Conservation (phyloP, 1,139 yeast genomes). For the Spencermartinsiella ligniputridi region DNA sequence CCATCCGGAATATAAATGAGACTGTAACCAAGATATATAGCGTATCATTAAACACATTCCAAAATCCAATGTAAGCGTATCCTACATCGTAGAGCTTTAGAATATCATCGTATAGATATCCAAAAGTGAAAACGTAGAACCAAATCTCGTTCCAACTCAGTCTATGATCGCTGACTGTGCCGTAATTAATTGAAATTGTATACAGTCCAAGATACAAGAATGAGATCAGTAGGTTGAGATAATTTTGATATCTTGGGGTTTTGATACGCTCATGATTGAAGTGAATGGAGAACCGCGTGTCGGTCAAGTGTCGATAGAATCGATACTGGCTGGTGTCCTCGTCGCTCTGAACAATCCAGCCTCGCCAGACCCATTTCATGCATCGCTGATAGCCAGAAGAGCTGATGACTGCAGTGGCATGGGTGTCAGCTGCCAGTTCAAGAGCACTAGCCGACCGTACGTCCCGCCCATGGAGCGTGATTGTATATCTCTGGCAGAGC, state of each 20-base stretch:
- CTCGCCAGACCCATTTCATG: slow-evolving; percentile 87
- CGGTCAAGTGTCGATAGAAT: slow-evolving; percentile 56
- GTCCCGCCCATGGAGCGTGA: slow-evolving; percentile 60
- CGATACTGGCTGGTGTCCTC: slow-evolving; percentile 62
- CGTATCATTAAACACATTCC: slow-evolving; percentile 73
- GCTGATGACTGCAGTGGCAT: slow-evolving; percentile 69
- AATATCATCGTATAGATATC: slow-evolving; percentile 62
- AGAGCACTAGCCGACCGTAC: slow-evolving; percentile 63
- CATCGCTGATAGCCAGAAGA: slow-evolving; percentile 83
- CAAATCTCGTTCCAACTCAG: slow-evolving; percentile 48
- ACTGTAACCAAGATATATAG: slow-evolving; percentile 54
- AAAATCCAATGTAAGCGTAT: slow-evolving; percentile 62
- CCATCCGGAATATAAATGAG: slow-evolving; percentile 54
- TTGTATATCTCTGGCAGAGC: slow-evolving; percentile 71
- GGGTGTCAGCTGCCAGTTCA: slow-evolving; percentile 84
- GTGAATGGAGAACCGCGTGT: slow-evolving; percentile 56
- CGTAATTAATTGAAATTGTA: slow-evolving; percentile 56
- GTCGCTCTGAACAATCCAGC: slow-evolving; percentile 83
- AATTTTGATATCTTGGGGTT: slow-evolving; percentile 79
- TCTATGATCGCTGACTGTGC: slow-evolving; percentile 28
- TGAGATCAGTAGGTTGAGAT: slow-evolving; percentile 63
- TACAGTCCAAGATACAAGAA: slow-evolving; percentile 59
- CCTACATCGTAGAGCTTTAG: slow-evolving; percentile 77
- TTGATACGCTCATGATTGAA: slow-evolving; percentile 79
- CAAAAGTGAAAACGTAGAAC: slow-evolving; percentile 64